A percentile compares a stretch with the other conserved stretches of the same genome.
Conservation (phyloP, 1,284 basidiomycete species). For the Anthracocystis setariae region DNA sequence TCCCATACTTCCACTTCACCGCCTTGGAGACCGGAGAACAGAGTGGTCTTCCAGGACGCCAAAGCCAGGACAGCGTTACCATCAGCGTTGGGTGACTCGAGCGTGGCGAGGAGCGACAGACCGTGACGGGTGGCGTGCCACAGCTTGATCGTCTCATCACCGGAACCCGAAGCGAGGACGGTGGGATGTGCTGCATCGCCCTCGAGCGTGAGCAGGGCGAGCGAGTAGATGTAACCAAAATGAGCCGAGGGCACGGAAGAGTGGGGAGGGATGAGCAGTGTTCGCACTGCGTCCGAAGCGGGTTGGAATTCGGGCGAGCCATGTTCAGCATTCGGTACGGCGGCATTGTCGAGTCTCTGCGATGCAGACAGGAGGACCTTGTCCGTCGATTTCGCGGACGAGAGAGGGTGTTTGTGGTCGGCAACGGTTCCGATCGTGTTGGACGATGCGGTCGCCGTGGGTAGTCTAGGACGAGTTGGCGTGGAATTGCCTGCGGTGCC, state of each 20-base stretch:
- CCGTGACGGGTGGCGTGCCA: conserved; percentile 74
- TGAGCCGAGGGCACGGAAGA: conserved; percentile 78
- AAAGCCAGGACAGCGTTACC: conserved; percentile 78
- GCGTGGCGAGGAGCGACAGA: conserved; percentile 73
- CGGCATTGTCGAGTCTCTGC: conserved; percentile 24
- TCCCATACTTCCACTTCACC: conserved; percentile 90
- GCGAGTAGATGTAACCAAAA: conserved; percentile 91
- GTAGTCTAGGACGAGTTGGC: conserved; percentile 14
- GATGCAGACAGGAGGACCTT: conserved; percentile 32
- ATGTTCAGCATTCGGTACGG: conserved; percentile 1
- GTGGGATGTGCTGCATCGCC: conserved; percentile 30
- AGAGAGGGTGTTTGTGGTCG: conserved; percentile 3
- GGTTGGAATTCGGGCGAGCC: neutral
- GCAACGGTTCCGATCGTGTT: neutral
- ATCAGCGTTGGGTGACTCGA: conserved; percentile 68
- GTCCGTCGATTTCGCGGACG: conserved; percentile 19
- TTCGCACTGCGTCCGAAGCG: conserved; percentile 23
- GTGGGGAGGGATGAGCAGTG: conserved; percentile 31
- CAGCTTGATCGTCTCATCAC: conserved; percentile 89
- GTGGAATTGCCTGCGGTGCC: conserved; percentile 33
- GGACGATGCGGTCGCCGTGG: neutral
- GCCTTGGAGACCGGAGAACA: conserved; percentile 92
- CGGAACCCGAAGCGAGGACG: conserved; percentile 70
- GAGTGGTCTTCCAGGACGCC: conserved; percentile 77
- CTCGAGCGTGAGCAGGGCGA: conserved; percentile 73